Percentiles rank a stretch among this genome's conserved stretches.
Conservation (phyloP, 345 rosid genomes). For the Capsella bursapastoris region DNA sequence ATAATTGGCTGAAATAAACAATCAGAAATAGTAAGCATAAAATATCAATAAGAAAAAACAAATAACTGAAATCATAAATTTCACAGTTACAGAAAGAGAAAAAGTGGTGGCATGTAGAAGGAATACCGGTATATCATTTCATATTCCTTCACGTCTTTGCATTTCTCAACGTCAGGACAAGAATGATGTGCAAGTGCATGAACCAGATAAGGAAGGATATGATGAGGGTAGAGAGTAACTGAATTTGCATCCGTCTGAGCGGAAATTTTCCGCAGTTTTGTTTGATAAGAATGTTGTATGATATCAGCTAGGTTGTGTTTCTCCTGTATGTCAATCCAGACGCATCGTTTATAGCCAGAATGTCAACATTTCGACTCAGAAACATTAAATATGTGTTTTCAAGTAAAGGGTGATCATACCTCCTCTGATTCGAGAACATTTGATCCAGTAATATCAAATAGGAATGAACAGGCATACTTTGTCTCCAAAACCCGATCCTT, state of each 20-base stretch:
- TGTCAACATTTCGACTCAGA: constrained; percentile 33
- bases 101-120: neutral
- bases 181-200: constrained; percentile 88
- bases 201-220: constrained; percentile 71
- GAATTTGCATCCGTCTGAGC: constrained; percentile 68
- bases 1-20: constrained; percentile 66
- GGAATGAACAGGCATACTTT: constrained; percentile 85
- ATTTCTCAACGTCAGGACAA: constrained; percentile 75
- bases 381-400: constrained; percentile 27
- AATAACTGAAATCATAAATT: neutral
- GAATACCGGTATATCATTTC: constrained; percentile 77
- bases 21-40: constrained; percentile 9
- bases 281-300: constrained; percentile 78
- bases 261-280: constrained; percentile 73
- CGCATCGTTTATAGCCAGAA: constrained; percentile 25
- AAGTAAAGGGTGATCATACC: constrained; percentile 58
- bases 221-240: constrained; percentile 60
- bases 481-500: constrained; percentile 88
- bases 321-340: constrained; percentile 61
- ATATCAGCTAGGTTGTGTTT: constrained; percentile 83
- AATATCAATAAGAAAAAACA: neutral
- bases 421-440: constrained; percentile 65
- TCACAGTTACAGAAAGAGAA: constrained; percentile 22
- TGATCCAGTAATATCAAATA: constrained; percentile 57
- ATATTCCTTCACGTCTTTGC: constrained; percentile 85